Conservation (phyloP, 2,329 filamentous ascomycete genomes). For the Apiospora kogelbergensis region DNA sequence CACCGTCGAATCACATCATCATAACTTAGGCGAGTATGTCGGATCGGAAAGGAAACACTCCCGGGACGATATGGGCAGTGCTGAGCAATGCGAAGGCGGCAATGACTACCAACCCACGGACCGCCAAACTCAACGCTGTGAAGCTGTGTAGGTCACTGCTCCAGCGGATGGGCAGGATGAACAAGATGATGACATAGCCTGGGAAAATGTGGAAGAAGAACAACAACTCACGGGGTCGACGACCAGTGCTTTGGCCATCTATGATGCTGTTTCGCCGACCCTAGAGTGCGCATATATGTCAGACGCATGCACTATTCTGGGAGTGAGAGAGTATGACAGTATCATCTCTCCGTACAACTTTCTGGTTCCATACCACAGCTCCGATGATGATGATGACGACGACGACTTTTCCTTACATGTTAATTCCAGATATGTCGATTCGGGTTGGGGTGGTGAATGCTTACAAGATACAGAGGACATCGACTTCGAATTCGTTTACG, state of each 20-base stretch:
- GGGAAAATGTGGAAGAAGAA: constrained; percentile 14
- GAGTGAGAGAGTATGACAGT: constrained; percentile 19
- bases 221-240: background rate
- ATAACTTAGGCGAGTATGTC: constrained; percentile 50
- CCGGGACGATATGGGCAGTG: constrained; percentile 15
- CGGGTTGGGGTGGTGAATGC: constrained; percentile 75
- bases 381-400: constrained; percentile 54
- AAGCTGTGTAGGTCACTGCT: constrained; percentile 15
- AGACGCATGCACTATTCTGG: constrained; percentile 11
- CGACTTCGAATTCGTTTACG: constrained; percentile 99
- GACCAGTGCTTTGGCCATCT: constrained; percentile 10
- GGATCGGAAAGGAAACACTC: constrained; percentile 22
- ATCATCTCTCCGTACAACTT: constrained; percentile 33
- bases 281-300: constrained; percentile 13
- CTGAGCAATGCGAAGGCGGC: background rate
- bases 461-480: constrained; percentile 97
- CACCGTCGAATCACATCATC: constrained; percentile 42
- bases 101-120: constrained; percentile 23
- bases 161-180: constrained; percentile 20
- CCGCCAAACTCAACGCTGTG: constrained; percentile 26
- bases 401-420: constrained; percentile 51
- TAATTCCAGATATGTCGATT: constrained; percentile 66
- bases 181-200: constrained; percentile 23
- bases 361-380: constrained; percentile 46
- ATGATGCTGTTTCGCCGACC: background rate